Conservation (phyloP, 129 eudicot species). For the Mikania micrantha region DNA sequence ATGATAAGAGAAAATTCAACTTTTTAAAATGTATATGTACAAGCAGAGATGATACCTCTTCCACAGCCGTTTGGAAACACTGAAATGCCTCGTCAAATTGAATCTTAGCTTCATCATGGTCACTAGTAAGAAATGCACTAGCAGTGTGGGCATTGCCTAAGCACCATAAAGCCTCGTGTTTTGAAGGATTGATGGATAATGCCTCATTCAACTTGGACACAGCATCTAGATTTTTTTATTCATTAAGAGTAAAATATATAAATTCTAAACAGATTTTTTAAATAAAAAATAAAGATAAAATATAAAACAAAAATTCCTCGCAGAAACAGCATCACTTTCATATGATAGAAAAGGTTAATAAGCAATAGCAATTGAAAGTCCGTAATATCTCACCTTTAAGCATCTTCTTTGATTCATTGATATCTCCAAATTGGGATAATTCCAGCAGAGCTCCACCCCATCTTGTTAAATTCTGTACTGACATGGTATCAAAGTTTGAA, state of each 20-base stretch:
- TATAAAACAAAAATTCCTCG: neutral
- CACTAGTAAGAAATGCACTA: conserved; percentile 41
- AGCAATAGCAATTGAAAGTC: conserved; percentile 2
- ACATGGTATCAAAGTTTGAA: neutral
- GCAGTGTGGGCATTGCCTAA: conserved; percentile 59
- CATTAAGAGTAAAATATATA: neutral
- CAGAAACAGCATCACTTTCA: conserved; percentile 6
- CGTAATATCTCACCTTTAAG: conserved; percentile 27
- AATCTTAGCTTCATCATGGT: conserved; percentile 34
- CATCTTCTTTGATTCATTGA: conserved; percentile 33
- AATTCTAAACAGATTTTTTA: neutral
- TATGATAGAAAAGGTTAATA: neutral
- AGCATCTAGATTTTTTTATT: conserved; percentile 35
- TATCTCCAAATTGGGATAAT: conserved; percentile 30
- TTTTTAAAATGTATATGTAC: neutral
- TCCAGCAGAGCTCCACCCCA: conserved; percentile 40
- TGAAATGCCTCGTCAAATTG: conserved; percentile 38
- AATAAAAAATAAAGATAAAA: neutral
- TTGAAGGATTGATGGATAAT: conserved; percentile 39
- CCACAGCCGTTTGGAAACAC: conserved; percentile 43
- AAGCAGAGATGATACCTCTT: conserved; percentile 33
- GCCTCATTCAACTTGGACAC: conserved; percentile 49
- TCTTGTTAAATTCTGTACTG: conserved; percentile 32
- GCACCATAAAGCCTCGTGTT: conserved; percentile 57
- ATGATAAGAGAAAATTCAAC: neutral